These are phyloP conservation scores for Climacium dendroides DNA, from an alignment of 225 moss, liverwort and hornwort genomes.

Conservation along the genomic window DNA sequence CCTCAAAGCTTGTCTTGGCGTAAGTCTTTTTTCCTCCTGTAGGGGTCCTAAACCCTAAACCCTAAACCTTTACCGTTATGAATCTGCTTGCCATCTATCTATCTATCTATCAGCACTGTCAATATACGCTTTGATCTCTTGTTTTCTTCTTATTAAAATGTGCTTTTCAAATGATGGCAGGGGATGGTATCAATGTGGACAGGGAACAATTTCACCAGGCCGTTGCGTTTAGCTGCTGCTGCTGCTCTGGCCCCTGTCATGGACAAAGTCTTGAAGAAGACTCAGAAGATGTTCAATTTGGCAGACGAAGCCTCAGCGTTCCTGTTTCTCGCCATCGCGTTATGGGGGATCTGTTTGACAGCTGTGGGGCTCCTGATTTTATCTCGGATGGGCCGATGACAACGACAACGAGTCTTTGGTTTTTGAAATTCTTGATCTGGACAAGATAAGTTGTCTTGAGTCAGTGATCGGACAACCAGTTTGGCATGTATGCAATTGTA, in stretches of 20 bases:
- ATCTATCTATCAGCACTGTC: background rate
- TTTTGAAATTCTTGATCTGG: too few relatives aligned
- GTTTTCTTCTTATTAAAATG: background rate
- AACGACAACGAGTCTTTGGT: background rate
- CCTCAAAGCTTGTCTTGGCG: slow-evolving; percentile 69
- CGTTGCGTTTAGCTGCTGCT: slow-evolving; percentile 77
- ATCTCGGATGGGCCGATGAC: slow-evolving; percentile 37
- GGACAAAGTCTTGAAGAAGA: slow-evolving; percentile 72
- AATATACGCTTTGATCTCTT: background rate
- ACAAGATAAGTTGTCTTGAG: too few relatives aligned
- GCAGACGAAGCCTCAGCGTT: slow-evolving; percentile 74
- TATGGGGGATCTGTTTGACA: slow-evolving; percentile 41
- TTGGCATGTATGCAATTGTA: background rate
- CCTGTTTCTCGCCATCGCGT: slow-evolving; percentile 44
- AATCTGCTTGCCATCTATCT: background rate
- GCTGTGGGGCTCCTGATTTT: slow-evolving; percentile 62
- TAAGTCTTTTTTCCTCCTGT: slow-evolving; percentile 4
- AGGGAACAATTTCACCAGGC: slow-evolving; percentile 91
- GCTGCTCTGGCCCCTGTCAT: slow-evolving; percentile 72
- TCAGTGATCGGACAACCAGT: background rate
- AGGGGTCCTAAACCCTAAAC: too few relatives aligned
- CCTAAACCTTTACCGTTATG: background rate
- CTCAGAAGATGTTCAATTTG: slow-evolving; percentile 47
- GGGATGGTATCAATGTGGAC: slow-evolving; percentile 93
- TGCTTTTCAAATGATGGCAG: background rate